These are phyloP conservation scores for Chlamydomonas schloesseri DNA, from an alignment of 139 green algal species.

Conservation along the genomic window DNA sequence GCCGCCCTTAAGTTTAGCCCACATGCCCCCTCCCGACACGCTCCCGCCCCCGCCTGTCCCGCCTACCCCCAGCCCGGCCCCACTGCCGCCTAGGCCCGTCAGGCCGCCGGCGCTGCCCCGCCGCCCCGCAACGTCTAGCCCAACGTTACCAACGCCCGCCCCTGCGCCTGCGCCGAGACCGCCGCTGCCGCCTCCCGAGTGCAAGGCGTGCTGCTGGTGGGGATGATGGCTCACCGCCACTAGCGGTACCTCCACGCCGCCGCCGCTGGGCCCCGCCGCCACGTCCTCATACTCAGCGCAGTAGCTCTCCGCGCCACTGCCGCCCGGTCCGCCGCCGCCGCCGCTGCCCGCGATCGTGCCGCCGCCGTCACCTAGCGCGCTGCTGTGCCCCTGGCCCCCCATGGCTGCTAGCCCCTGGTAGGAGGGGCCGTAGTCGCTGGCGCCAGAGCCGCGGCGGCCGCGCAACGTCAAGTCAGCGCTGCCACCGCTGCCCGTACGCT, in stretches of 20 bases:
- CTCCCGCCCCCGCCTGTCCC: background rate
- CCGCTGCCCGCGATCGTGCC: background rate
- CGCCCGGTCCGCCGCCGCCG: background rate
- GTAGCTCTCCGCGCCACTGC: no score
- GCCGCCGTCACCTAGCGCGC: no score
- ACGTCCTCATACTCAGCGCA: background rate
- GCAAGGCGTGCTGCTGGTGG: no score
- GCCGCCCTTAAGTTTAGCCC: background rate
- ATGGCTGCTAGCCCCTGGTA: no score
- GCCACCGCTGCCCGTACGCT: no score
- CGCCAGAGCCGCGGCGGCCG: no score
- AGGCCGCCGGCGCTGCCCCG: background rate
- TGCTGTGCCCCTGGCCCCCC: no score
- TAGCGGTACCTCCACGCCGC: slow-evolving; percentile 8
- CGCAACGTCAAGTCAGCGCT: no score
- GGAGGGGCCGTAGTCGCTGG: no score
- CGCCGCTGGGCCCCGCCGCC: background rate
- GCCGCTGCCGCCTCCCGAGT: background rate
- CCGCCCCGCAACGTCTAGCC: background rate
- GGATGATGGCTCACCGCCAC: background rate
- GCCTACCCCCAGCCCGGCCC: background rate
- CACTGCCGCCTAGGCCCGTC: no score
- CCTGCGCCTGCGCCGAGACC: no score
- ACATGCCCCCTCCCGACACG: background rate
- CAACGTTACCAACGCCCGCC: background rate